These are phyloP conservation scores for Gossypium sturtianum DNA, from an alignment of 345 rosid genomes.

Conservation along the genomic window DNA sequence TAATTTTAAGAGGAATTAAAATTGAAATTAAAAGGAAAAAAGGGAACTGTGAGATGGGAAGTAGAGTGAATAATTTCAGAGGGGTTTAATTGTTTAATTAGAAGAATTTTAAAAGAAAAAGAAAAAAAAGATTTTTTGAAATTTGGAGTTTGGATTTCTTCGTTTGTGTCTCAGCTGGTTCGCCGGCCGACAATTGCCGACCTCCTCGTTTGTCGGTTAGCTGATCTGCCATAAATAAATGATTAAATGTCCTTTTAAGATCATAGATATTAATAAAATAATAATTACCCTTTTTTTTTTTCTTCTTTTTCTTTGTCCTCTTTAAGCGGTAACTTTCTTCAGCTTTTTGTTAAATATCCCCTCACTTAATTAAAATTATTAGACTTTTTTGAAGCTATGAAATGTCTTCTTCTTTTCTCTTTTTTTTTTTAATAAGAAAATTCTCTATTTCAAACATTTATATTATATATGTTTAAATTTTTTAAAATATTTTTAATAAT, in stretches of 20 bases:
- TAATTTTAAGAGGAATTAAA: neutral
- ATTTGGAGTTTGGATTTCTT: constrained; percentile 18
- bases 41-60: neutral
- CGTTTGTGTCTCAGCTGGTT: constrained; percentile 32
- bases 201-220: constrained; percentile 49
- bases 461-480: too few relatives aligned
- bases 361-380: too few relatives aligned
- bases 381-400: too few relatives aligned
- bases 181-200: constrained; percentile 74
- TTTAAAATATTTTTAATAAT: neutral
- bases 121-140: neutral
- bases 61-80: neutral
- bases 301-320: neutral
- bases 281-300: neutral
- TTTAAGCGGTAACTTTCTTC: neutral
- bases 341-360: neutral
- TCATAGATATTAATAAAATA: neutral
- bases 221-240: constrained; percentile 30
- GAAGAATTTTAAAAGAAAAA: neutral
- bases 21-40: neutral
- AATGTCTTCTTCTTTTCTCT: too few relatives aligned
- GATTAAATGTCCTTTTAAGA: constrained; percentile 28
- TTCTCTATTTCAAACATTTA: neutral
- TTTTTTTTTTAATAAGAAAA: too few relatives aligned
- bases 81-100: neutral